These are phyloP conservation scores for Starmerella sirachaensis DNA, from an alignment of 805 yeast genomes.

Conservation along the genomic window DNA sequence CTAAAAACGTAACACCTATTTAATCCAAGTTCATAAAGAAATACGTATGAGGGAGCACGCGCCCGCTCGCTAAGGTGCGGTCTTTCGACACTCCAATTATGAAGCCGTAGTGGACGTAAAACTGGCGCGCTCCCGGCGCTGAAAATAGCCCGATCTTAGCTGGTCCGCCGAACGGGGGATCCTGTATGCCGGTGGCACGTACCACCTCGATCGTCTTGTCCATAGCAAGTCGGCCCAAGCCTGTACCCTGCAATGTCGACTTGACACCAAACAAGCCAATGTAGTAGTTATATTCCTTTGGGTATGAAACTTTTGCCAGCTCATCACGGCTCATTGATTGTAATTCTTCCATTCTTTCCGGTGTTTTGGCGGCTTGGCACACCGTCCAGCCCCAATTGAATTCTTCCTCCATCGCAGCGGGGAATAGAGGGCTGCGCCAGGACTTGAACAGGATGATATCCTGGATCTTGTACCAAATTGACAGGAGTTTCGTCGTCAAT, in stretches of 20 bases:
- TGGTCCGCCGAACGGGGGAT: constrained; percentile 14
- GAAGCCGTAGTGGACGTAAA: constrained; percentile 16
- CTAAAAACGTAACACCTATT: neutral
- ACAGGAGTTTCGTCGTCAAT: constrained; percentile 2
- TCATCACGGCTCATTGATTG: constrained; percentile 5
- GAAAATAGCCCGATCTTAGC: constrained; percentile 18
- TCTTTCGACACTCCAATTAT: constrained; percentile 4
- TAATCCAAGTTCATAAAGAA: constrained; percentile 15
- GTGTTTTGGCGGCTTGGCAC: constrained; percentile 2
- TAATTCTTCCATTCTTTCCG: constrained; percentile 5
- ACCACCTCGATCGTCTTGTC: constrained; percentile 5
- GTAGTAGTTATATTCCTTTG: constrained; percentile 5
- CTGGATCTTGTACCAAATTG: constrained; percentile 3
- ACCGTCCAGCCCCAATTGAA: constrained; percentile 5
- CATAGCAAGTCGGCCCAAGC: constrained; percentile 11
- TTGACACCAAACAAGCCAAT: constrained; percentile 7
- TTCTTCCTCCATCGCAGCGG: constrained; percentile 5
- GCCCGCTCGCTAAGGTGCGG: constrained; percentile 7
- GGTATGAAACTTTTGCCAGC: constrained; percentile 6
- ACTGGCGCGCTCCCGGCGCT: constrained; percentile 12
- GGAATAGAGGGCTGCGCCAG: constrained; percentile 3
- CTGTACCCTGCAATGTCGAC: constrained; percentile 11
- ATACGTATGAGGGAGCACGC: constrained; percentile 7
- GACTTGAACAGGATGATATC: constrained; percentile 7
- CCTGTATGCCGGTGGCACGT: constrained; percentile 2